Base-by-base conservation (phyloP, 768 basidiomycete genomes). In the Clitopilus hobsonii region DNA sequence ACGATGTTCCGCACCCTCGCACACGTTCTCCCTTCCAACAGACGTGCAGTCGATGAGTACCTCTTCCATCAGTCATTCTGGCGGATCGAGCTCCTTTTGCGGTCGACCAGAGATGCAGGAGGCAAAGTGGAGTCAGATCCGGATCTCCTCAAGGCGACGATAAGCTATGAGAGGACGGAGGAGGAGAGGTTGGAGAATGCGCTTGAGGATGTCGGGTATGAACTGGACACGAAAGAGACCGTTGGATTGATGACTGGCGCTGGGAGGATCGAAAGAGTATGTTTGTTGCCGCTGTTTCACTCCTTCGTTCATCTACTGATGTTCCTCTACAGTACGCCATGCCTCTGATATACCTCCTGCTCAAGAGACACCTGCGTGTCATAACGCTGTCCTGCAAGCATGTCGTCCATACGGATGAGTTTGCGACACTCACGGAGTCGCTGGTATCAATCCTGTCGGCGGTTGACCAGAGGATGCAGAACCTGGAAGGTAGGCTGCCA, bases 261-360 rank as follows among this genome's bases (percentile, higher is more conserved):
- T 41, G 71, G 72, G 16, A 60, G 71, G 38, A 71, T 74, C 47
- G 71, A 74, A 59, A 60, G 69, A 49, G 72, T 73, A 49, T 53
- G 71, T 58, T 24, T 8, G 0, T 48, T 45, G 7, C 18, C 14
- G 11, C 14, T 14, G 29, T 38, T n/a, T 11, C 24, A 8, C 13
- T 22, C 22, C 11, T 26, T 23, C 10, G 36, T 20, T 10, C 13
- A 18, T 25, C 32, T 22, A 11, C 54, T 58, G 22, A 58, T 22
- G 30, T n/a, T 41, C 26, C 14, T n/a, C 3, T 50, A n/a, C 38
- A 74, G 73, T 70, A 70, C 59, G 59, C 67, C 14, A 73, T 64
- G 49, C 71, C 73, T 16, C 51, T 74, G 3, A 59, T 74, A 7
- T 72, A 68, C 45, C 65, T 74, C 10, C 63, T 74, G 6, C 58